A percentile compares a stretch with the other conserved stretches of the same genome.
Conservation (phyloP, 306 rosid species). For the Cicer bijugum region DNA sequence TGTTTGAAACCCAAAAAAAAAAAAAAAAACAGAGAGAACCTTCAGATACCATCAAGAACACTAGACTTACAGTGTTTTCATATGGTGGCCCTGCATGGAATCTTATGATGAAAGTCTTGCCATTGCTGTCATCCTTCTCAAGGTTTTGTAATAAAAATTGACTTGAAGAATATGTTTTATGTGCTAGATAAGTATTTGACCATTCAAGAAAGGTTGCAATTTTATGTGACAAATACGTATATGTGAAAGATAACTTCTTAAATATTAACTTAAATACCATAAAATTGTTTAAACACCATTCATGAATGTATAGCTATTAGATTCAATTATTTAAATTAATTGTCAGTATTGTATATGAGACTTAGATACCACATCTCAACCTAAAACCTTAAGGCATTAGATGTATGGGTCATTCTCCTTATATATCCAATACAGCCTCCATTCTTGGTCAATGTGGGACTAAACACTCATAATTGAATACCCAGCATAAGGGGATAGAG, state of each 20-base stretch:
- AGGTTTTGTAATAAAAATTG: too few relatives aligned
- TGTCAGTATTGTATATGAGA: too few relatives aligned
- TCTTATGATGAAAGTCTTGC: constrained; percentile 85
- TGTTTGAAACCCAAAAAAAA: not conserved
- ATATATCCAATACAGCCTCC: too few relatives aligned
- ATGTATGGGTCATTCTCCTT: too few relatives aligned
- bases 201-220: not conserved
- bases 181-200: not conserved
- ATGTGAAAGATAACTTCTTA: not conserved
- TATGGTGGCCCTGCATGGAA: constrained; percentile 97
- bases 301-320: constrained; percentile 31
- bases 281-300: constrained; percentile 32
- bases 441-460: too few relatives aligned
- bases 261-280: not conserved
- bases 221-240: not conserved
- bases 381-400: too few relatives aligned
- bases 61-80: constrained; percentile 77
- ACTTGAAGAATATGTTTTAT: not conserved
- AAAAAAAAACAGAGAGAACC: not conserved
- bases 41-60: constrained; percentile 6
- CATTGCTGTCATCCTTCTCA: constrained; percentile 87
- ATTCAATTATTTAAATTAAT: too few relatives aligned
- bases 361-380: too few relatives aligned
- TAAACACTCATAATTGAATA: too few relatives aligned
- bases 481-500: too few relatives aligned